Evolutionary conservation across 352 stramenopile genomes (phyloP), one percentile per base, ranked within the genome.

Genomic region (Thalassiosira hispida): DNA sequence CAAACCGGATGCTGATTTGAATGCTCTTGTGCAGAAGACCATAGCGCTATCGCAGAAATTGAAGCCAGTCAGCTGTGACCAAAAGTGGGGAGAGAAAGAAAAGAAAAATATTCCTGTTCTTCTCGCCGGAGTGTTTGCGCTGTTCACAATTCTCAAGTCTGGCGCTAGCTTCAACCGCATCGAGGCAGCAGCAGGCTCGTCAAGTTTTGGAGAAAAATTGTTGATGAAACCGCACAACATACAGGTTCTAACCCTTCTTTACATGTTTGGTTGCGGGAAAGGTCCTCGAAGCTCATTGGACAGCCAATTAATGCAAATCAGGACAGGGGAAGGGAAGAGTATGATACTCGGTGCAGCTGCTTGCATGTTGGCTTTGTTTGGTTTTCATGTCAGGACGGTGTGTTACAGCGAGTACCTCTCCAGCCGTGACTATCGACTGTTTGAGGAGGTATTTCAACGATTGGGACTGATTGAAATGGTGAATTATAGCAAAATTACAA

Each of bases 321-420:
- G 80, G 40, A 92, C 86, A 22, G 86, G 35, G n/a, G 86, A 92
- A 68, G 86, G 86, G n/a, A 92, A 92, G 63, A 90, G 81, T n/a
- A 85, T 92, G 62, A 91, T 90, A 23, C 62, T 93, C 0, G 85
- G 81, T 20, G 83, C 84, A 49, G 77, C 79, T 31, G 65, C 83
- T 38, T 27, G 33, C 11, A 66, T 91, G 18, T 63, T 90, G 27
- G 76, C 60, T 22, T 60, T 93, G 18, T 55, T 91, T 20, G 87
- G 87, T 12, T 93, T 89, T 60, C 14, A 38, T 12, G 87, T 90
- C 27, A 62, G 85, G 8, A 88, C 75, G 64, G 85, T 91, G 16
- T 93, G 85, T 49, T 93, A 93, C 68, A 89, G 76, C 51, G 74
- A 91, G 44, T 92, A 91, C 56, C 78, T 93, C 18, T 89, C 76